phyloP scores from a whole-genome alignment of 441 rosid species.

The Populus hybrid region DNA sequence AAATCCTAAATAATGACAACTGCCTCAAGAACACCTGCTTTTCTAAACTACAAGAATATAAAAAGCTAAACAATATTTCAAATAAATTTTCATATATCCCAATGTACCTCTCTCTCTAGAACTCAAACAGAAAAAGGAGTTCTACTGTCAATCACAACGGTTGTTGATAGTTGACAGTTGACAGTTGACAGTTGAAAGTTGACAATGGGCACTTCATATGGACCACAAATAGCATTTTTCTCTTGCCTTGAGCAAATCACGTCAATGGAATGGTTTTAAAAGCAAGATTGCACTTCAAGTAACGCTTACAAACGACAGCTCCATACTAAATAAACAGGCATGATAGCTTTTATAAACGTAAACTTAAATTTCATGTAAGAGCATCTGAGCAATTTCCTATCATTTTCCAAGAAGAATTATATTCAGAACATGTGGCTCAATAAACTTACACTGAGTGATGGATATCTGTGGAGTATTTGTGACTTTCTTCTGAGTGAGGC shows the following conservation, averaged over 20 bases:
- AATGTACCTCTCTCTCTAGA: background rate
- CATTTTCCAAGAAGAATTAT: background rate
- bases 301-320: background rate
- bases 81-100: background rate
- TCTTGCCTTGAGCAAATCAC: background rate
- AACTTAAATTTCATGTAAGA: background rate
- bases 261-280: background rate
- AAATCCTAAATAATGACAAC: background rate
- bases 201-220: background rate
- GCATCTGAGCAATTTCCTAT: background rate
- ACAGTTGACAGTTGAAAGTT: background rate
- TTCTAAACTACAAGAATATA: background rate
- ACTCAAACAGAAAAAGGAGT: background rate
- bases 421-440: background rate
- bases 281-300: background rate
- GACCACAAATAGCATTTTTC: background rate
- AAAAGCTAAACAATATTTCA: background rate
- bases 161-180: background rate
- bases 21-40: background rate
- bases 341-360: background rate
- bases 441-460: constrained; percentile 55
- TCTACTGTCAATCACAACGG: background rate
- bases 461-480: constrained; percentile 85
- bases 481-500: constrained; percentile 98
- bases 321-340: background rate